phyloP scores from a whole-genome alignment of 768 basidiomycete genomes.

The Serendipita indica region DNA sequence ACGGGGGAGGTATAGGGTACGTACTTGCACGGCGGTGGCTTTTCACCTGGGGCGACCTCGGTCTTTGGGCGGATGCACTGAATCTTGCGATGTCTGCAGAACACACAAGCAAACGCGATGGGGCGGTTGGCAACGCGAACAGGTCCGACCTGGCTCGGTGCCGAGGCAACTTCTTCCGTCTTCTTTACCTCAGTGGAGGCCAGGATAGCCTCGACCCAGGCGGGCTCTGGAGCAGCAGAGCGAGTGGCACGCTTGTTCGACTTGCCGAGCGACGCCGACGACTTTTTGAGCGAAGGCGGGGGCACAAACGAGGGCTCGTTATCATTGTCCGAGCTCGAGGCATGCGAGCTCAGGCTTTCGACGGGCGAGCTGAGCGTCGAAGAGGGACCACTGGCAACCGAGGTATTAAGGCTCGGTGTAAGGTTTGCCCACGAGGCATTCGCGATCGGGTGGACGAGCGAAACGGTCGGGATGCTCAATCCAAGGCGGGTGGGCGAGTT shows the following conservation, averaged over 20 bases:
- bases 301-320: conserved; percentile 3
- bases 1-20: neutral
- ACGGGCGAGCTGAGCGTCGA: conserved; percentile 1
- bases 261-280: neutral
- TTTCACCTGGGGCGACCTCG: conserved; percentile 4
- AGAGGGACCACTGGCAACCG: neutral
- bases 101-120: conserved; percentile 3
- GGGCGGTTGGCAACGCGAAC: neutral
- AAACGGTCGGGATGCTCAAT: neutral
- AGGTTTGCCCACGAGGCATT: neutral
- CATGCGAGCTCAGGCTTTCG: neutral
- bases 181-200: neutral
- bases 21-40: conserved; percentile 4
- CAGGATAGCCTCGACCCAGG: neutral
- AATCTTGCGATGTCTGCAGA: conserved; percentile 9
- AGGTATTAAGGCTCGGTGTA: neutral
- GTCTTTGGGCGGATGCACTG: conserved; percentile 9
- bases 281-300: neutral
- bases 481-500: conserved; percentile 1
- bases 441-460: neutral
- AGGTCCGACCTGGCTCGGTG: too few species aligned
- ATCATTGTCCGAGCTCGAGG: neutral
- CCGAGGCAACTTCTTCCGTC: neutral
- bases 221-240: conserved; percentile 1
- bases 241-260: neutral